phyloP scores from a whole-genome alignment of 202 grass and related monocot species.

The Carex sylvatica region DNA sequence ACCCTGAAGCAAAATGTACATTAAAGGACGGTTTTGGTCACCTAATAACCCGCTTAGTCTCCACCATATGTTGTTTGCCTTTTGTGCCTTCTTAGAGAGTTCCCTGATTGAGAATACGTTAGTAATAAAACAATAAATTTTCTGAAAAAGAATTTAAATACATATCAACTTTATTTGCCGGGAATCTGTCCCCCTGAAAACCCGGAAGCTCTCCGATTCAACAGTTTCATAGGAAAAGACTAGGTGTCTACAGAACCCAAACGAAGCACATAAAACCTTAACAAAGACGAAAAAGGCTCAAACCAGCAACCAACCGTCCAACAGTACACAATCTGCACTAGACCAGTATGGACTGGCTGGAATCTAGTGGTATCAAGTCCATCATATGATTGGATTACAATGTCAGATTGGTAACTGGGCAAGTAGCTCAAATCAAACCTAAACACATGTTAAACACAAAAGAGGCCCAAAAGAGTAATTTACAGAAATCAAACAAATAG shows the following conservation, averaged over 20 bases:
- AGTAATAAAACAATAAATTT: neutral
- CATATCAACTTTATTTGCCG: neutral
- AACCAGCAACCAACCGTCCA: neutral
- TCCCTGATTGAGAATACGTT: slow-evolving; percentile 45
- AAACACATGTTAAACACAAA: neutral
- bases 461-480: neutral
- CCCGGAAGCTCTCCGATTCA: neutral
- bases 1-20: slow-evolving; percentile 86
- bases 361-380: neutral
- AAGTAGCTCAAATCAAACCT: neutral
- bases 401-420: neutral
- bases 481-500: neutral
- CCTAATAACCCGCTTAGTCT: slow-evolving; percentile 79
- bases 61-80: slow-evolving; percentile 98
- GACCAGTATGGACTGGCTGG: neutral
- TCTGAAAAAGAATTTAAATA: neutral
- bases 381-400: neutral
- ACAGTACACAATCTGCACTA: neutral
- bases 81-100: slow-evolving; percentile 96
- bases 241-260: neutral
- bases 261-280: neutral
- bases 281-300: neutral
- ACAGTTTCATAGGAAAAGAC: neutral
- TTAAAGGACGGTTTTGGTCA: slow-evolving; percentile 80
- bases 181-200: neutral